Base-by-base conservation (phyloP, 2,329 filamentous ascomycete species). In the Sphaerulina vaccinii region DNA sequence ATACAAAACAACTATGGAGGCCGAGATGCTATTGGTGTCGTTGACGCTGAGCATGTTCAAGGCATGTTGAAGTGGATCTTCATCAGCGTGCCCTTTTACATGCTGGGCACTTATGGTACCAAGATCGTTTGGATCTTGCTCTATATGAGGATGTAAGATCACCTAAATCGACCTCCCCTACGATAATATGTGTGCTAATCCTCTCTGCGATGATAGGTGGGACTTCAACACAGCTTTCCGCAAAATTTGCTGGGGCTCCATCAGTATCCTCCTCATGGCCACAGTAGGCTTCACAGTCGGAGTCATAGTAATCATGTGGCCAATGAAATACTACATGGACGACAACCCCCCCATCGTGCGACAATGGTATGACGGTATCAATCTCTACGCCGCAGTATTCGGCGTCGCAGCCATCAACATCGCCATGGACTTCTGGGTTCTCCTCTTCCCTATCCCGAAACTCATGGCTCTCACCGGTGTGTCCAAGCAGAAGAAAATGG, bases 201-300 rank as follows among this genome's bases (percentile, higher is more conserved):
- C n/a, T n/a, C n/a, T n/a, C n/a, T 18, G 1, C 3, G 2, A 4
- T 11, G 19, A 10, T 18, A 51, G 49, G 41, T 56, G 54, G 54
- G 54, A 56, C n/a, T 46, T 48, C n/a, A 56, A 56, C 16, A 56
- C 51, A 5, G 7, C 15, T 13, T 56, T 56, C 22, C 54, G 51
- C n/a, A 51, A 54, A 27, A 9, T 51, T 3, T 56, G 54, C 47
- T 56, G 51, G 47, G 19, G 36, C 13, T 51, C 51, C 2, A 21
- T 46, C 9, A 19, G 24, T 18, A 23, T 54, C 3, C 32, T 51
- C 8, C 24, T 15, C 5, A 22, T n/a, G 7, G 29, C 15, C 10
- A 44, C 46, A 16, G 21, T 54, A 9, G 42, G 37, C 2, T 56
- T 51, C 21, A 38, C 37, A 8, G 36, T 53, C 18, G 49, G 35